Evolutionary conservation across 768 basidiomycete genomes (phyloP), one percentile per base, ranked within the genome.

Genomic region (Erythrobasidium yunnanense): DNA sequence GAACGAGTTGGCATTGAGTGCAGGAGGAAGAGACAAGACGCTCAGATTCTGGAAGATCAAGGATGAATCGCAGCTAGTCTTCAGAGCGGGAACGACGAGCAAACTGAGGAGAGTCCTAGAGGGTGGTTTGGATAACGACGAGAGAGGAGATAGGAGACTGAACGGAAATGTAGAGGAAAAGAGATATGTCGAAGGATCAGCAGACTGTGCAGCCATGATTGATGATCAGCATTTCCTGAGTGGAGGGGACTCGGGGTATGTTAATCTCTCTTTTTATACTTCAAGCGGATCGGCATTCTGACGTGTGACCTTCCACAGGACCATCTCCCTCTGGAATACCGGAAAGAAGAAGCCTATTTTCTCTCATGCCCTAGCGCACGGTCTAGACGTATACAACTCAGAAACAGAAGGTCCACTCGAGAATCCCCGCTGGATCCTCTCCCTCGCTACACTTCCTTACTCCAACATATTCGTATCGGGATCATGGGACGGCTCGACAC

Each of bases 221-320:
- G 95, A 99, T 75, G 93, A 97, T 77, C 83, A 82, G 33, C 88
- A 85, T 4, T 92, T 97, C 74, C 77, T 97, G 35, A 92, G 85
- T 69, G 93, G 93, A 0, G 95, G 95, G 2, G 92, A 99, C 75
- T 92, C 88, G 73, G 95, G 93, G 91, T 91, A 75, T 67, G 87
- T 82, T 6, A 1, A 55, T 30, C n/a, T 47, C 15, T 15, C 27
- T 15, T 7, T 3, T 13, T 20, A 8, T 42, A 42, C n/a, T 11
- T n/a, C 38, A 11, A n/a, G 11, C 11, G 38, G n/a, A 42, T n/a
- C 11, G 38, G 11, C n/a, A 42, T 2, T 35, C 49, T 23, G 54
- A 34, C 32, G 38, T 53, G 13, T 35, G 2, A 20, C 42, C 2
- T 3, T 50, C 42, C n/a, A 20, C 67, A 91, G 92, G 0, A 86